phyloP scores from a whole-genome alignment of 2,329 filamentous ascomycete genomes.

The Pseudocercospora vitis region DNA sequence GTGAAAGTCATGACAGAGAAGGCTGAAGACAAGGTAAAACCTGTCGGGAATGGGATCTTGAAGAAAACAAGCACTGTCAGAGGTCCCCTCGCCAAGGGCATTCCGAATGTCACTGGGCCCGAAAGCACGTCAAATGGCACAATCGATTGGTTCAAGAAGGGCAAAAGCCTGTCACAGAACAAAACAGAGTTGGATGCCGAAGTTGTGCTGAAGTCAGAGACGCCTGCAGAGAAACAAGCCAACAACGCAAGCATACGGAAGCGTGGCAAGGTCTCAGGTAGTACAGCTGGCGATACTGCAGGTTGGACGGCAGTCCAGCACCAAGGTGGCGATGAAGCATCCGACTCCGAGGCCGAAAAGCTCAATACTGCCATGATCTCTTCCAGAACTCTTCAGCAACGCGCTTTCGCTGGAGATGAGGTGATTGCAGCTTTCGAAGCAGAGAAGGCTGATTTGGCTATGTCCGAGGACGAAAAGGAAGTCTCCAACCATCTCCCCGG shows the following conservation, averaged over 20 bases:
- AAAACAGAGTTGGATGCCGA: slow-evolving; percentile 25
- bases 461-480: slow-evolving; percentile 79
- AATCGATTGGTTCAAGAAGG: slow-evolving; percentile 27
- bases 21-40: slow-evolving; percentile 20
- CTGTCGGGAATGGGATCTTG: slow-evolving; percentile 24
- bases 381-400: slow-evolving; percentile 62
- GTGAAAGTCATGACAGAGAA: slow-evolving; percentile 42
- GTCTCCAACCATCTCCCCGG: slow-evolving; percentile 84
- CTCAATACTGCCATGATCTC: slow-evolving; percentile 30
- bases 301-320: slow-evolving; percentile 48
- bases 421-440: slow-evolving; percentile 75
- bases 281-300: slow-evolving; percentile 37
- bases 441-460: slow-evolving; percentile 71
- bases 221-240: slow-evolving; percentile 4
- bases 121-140: slow-evolving; percentile 1
- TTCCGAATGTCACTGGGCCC: slow-evolving; percentile 7
- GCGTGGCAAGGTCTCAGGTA: slow-evolving; percentile 19
- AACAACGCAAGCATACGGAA: slow-evolving; percentile 23
- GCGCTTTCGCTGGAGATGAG: slow-evolving; percentile 86
- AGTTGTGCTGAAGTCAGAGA: slow-evolving; percentile 11
- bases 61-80: slow-evolving; percentile 34
- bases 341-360: slow-evolving; percentile 30
- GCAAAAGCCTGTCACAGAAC: slow-evolving; percentile 28
- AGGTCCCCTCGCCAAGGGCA: slow-evolving; percentile 29
- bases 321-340: slow-evolving; percentile 35